Conservation (phyloP, 306 rosid species). For the Sindora glabra region DNA sequence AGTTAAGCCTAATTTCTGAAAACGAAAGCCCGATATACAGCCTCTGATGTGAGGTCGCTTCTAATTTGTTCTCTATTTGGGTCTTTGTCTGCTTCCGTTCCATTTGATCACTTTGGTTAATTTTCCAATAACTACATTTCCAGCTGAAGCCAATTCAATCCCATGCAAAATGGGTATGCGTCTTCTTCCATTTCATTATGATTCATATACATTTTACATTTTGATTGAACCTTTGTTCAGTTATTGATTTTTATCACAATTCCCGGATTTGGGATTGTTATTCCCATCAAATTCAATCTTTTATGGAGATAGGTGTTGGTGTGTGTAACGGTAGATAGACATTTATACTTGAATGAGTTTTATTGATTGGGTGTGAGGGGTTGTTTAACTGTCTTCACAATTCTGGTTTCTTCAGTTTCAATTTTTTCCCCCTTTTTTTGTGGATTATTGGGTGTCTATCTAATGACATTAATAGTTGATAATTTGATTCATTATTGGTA, state of each 20-base stretch:
- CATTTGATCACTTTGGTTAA: constrained; percentile 24
- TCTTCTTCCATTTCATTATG: constrained; percentile 12
- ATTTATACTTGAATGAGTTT: constrained; percentile 29
- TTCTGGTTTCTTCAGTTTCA: constrained; percentile 6
- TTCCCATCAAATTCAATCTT: constrained; percentile 6
- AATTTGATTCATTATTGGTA: constrained; percentile 19
- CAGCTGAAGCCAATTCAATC: constrained; percentile 18
- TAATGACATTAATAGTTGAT: neutral
- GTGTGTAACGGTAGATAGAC: constrained; percentile 14
- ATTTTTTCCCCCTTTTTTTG: neutral
- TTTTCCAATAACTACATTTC: constrained; percentile 5
- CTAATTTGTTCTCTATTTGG: constrained; percentile 11
- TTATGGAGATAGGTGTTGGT: neutral
- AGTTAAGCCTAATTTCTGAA: constrained; percentile 24
- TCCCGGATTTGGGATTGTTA: neutral
- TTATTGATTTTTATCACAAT: constrained; percentile 19
- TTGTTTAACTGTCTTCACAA: neutral
- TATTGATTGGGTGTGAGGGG: too few species aligned
- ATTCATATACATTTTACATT: neutral
- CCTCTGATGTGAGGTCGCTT: constrained; percentile 21
- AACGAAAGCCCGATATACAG: constrained; percentile 7
- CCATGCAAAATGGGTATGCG: constrained; percentile 45
- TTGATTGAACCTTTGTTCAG: neutral
- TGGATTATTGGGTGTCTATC: constrained; percentile 7
- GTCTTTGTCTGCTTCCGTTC: neutral